Percentiles rank a stretch among this genome's conserved stretches.
Evolutionary conservation across 345 rosid genomes (phyloP).

Genomic region (Salix caprea): DNA sequence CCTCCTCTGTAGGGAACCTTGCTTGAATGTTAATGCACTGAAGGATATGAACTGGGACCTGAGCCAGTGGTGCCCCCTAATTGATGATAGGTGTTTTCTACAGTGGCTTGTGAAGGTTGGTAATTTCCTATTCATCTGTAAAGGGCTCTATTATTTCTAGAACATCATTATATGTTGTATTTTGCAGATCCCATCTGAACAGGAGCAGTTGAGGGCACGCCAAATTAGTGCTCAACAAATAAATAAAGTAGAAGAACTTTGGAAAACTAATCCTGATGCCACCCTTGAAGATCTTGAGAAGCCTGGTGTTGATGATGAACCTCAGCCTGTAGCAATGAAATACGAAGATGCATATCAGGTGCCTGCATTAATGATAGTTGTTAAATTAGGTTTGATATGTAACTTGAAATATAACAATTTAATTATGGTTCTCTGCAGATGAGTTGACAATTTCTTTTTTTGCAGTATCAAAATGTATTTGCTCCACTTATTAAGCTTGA

Average conservation of each 20-base stretch:
- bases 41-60: conserved; percentile 99
- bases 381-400: conserved; percentile 2
- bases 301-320: conserved; percentile 99
- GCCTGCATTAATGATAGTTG: conserved; percentile 5
- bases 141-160: background rate
- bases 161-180: conserved; percentile 20
- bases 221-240: conserved; percentile 99
- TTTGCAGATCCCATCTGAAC: conserved; percentile 92
- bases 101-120: conserved; percentile 99
- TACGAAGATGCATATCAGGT: conserved; percentile 99
- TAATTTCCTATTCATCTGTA: background rate
- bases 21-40: conserved; percentile 93
- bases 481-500: conserved; percentile 99
- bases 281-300: conserved; percentile 98
- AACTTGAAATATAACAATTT: background rate
- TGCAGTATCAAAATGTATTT: conserved; percentile 99
- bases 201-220: conserved; percentile 97
- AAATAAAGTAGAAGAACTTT: conserved; percentile 95
- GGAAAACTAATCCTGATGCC: conserved; percentile 99
- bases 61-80: conserved; percentile 99
- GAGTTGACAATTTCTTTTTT: conserved; percentile 9
- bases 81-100: conserved; percentile 97
- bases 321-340: conserved; percentile 88
- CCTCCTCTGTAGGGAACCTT: conserved; percentile 97
- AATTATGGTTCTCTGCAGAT: conserved; percentile 3